Conservation (phyloP, 2,329 filamentous ascomycete species). For the Sphaerostilbella broomeana region DNA sequence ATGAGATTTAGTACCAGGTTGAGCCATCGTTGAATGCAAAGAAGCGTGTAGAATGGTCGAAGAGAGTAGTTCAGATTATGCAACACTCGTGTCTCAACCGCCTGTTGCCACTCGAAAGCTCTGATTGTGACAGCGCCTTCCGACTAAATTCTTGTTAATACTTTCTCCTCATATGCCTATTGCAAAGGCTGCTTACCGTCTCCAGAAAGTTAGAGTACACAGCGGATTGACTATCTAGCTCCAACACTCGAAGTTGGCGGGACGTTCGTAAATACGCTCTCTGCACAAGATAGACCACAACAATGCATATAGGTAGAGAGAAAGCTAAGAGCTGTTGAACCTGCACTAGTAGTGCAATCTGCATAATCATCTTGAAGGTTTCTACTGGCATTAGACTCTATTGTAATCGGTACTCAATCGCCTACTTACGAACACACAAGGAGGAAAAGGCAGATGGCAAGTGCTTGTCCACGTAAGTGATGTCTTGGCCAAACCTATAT, state of each 20-base stretch:
- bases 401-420: conserved; percentile 17
- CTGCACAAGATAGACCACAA: conserved; percentile 22
- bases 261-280: conserved; percentile 41
- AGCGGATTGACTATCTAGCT: conserved; percentile 46
- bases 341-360: conserved; percentile 38
- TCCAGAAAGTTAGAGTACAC: conserved; percentile 38
- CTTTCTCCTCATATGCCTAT: no score
- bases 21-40: conserved; percentile 42
- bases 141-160: no score
- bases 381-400: no score
- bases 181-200: no score
- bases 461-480: conserved; percentile 33
- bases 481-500: conserved; percentile 34
- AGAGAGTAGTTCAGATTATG: conserved; percentile 31
- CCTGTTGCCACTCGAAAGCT: conserved; percentile 21
- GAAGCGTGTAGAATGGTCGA: conserved; percentile 31
- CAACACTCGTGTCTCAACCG: conserved; percentile 29
- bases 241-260: conserved; percentile 48
- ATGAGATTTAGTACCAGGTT: conserved; percentile 40
- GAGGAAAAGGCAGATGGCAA: conserved; percentile 28
- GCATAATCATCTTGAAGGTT: conserved; percentile 32
- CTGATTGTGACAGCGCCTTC: conserved; percentile 24
- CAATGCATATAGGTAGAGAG: conserved; percentile 33
- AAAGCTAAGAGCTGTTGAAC: conserved; percentile 39
- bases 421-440: conserved; percentile 18